Conservation (phyloP, 306 rosid species). For the Phaseolus lunatus region DNA sequence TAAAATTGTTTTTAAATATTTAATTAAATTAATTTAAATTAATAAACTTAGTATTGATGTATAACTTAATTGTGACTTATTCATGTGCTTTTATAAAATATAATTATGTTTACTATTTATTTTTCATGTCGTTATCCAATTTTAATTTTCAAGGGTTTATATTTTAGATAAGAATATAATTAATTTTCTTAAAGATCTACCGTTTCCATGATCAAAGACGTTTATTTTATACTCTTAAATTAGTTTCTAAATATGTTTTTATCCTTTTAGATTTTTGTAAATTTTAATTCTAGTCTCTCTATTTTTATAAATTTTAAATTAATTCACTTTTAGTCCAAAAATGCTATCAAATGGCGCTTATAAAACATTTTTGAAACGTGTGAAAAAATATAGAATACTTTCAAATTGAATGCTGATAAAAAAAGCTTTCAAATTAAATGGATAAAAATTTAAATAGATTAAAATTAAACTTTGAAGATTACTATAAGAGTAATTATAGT, state of each 20-base stretch:
- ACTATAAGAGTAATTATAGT: not conserved
- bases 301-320: too few species aligned
- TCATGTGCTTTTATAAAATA: not conserved
- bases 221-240: not conserved
- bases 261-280: too few species aligned
- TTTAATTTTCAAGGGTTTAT: not conserved
- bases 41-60: not conserved
- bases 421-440: too few species aligned
- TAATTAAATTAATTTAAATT: not conserved
- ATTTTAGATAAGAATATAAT: not conserved
- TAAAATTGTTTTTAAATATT: not conserved
- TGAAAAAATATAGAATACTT: too few species aligned
- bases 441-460: too few species aligned
- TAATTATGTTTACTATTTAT: not conserved
- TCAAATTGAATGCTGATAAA: too few species aligned
- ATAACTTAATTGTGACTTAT: not conserved
- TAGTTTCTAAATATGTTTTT: not conserved
- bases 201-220: not conserved
- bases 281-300: too few species aligned
- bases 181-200: not conserved
- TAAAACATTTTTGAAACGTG: too few species aligned
- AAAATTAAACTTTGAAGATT: too few species aligned
- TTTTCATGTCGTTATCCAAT: not conserved
- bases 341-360: too few species aligned
- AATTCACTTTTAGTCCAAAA: too few species aligned